Percentiles rank a stretch among this genome's conserved stretches.
Conservation (phyloP, 23 red algal genomes). For the Chondrus crispus region DNA sequence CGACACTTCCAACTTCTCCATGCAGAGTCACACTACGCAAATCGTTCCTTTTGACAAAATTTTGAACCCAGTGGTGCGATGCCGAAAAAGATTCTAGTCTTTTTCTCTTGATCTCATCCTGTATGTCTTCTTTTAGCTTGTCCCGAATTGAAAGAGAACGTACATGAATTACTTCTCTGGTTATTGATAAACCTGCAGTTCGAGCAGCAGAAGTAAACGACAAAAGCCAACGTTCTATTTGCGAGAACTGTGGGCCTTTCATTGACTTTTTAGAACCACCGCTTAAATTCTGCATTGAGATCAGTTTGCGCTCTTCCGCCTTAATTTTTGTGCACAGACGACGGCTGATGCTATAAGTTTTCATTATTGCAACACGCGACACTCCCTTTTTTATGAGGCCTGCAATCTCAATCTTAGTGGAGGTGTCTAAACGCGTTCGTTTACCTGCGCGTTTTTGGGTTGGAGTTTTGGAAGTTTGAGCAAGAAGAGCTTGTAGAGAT, state of each 20-base stretch:
- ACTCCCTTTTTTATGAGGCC: no score
- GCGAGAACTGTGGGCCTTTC: neutral
- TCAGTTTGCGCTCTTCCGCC: no score
- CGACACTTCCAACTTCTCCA: neutral
- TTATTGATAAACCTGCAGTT: neutral
- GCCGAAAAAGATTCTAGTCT: neutral
- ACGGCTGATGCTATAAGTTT: no score
- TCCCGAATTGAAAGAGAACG: neutral
- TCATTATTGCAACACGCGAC: no score
- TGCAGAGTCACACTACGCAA: neutral
- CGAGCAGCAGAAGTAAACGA: neutral
- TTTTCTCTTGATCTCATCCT: neutral
- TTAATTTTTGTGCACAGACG: no score
- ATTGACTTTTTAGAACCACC: no score
- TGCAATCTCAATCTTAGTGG: no score
- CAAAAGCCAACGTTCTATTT: neutral
- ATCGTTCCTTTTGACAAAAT: neutral
- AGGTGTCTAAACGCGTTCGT: no score
- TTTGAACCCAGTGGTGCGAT: neutral
- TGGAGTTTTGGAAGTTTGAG: no score
- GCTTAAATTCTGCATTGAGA: no score
- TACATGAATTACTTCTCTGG: neutral
- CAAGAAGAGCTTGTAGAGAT: no score
- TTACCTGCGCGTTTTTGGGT: no score
- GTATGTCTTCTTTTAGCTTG: neutral